Percentiles rank a stretch among this genome's conserved stretches.
Evolutionary conservation across 1,284 basidiomycete genomes (phyloP).

Genomic region (Ganoderma resinaceum): DNA sequence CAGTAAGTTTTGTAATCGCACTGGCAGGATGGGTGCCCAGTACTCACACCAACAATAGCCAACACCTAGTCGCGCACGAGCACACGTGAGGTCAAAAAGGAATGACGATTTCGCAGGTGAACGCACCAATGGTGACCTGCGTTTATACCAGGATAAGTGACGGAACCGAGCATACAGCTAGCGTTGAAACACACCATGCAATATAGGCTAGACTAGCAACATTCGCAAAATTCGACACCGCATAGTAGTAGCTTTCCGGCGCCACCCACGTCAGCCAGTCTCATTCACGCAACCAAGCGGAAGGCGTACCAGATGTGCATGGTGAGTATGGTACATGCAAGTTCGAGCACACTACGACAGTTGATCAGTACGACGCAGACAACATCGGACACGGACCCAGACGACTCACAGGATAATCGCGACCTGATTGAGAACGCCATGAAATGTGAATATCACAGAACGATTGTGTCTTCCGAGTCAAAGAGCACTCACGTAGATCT

Average conservation of each 20-base stretch:
- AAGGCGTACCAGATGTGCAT: constrained; percentile 8
- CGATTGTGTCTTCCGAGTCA: background rate
- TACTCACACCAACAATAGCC: constrained; percentile 6
- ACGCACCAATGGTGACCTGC: constrained; percentile 9
- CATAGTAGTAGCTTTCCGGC: constrained; percentile 8
- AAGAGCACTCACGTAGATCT: constrained; percentile 9
- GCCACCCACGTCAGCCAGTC: background rate
- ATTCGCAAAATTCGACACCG: constrained; percentile 3
- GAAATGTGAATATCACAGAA: background rate
- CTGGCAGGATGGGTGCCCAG: too few relatives aligned
- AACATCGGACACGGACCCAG: too few relatives aligned
- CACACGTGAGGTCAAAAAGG: background rate
- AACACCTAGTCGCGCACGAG: background rate
- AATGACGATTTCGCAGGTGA: background rate
- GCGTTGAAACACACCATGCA: background rate
- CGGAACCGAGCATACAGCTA: background rate
- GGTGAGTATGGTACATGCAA: background rate
- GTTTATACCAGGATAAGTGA: background rate
- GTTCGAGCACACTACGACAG: background rate
- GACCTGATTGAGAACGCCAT: background rate
- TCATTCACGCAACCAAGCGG: too few relatives aligned
- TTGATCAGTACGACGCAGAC: background rate
- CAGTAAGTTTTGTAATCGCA: background rate
- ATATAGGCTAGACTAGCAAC: background rate
- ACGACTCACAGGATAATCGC: constrained; percentile 4